phyloP scores from a whole-genome alignment of 805 yeast genomes.

The Torulaspora microellipsoides region DNA sequence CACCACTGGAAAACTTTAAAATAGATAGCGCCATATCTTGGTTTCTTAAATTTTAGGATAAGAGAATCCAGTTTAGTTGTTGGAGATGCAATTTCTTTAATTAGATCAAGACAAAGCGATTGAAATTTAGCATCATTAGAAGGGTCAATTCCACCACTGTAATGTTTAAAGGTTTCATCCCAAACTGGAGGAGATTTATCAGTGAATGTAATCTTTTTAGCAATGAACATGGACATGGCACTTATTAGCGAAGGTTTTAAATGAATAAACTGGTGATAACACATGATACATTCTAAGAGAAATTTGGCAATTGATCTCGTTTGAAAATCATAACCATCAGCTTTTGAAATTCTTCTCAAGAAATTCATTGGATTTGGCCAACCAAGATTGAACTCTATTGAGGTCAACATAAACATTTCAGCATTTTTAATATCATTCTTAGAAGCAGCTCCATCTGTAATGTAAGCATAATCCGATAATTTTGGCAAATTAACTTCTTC shows the following conservation, averaged over 20 bases:
- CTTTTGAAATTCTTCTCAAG: conserved; percentile 80
- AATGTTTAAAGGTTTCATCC: conserved; percentile 24
- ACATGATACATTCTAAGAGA: conserved; percentile 68
- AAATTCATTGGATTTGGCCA: conserved; percentile 91
- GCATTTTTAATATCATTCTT: conserved; percentile 79
- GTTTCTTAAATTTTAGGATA: conserved; percentile 22
- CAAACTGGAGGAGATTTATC: conserved; percentile 30
- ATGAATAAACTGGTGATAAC: conserved; percentile 72
- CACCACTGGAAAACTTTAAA: conserved; percentile 19
- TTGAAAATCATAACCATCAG: conserved; percentile 82
- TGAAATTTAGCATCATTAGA: conserved; percentile 21
- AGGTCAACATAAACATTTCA: conserved; percentile 71
- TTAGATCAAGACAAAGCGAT: conserved; percentile 21
- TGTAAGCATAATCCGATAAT: conserved; percentile 77
- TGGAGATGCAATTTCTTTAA: conserved; percentile 28
- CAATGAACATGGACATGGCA: conserved; percentile 84
- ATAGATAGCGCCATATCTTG: conserved; percentile 20
- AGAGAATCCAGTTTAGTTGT: conserved; percentile 29
- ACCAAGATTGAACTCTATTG: conserved; percentile 67
- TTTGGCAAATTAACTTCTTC: conserved; percentile 90
- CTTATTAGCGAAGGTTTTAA: conserved; percentile 71
- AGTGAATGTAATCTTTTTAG: conserved; percentile 49
- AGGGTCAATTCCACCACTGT: conserved; percentile 29
- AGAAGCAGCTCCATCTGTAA: conserved; percentile 79
- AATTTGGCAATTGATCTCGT: conserved; percentile 84